Conservation (phyloP, 1,284 basidiomycete genomes). For the Bjerkandera adusta region DNA sequence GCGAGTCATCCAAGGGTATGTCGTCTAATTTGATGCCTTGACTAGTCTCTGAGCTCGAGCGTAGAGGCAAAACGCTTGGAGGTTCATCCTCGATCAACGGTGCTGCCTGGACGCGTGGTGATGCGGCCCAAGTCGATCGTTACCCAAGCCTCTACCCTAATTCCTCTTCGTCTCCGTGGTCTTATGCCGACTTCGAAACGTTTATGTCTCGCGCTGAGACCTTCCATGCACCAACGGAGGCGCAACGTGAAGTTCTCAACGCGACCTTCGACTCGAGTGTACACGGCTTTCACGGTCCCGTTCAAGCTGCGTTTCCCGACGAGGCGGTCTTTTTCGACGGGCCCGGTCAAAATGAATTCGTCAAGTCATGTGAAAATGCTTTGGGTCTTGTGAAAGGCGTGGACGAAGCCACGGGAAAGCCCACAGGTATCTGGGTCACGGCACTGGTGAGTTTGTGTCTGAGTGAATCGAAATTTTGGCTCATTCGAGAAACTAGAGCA, state of each 20-base stretch:
- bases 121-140: slow-evolving; percentile 57
- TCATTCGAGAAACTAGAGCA: too few species aligned
- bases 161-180: slow-evolving; percentile 49
- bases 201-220: background rate
- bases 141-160: slow-evolving; percentile 45
- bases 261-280: slow-evolving; percentile 6
- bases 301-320: slow-evolving; percentile 10
- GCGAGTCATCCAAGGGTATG: slow-evolving; percentile 2
- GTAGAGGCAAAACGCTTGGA: slow-evolving; percentile 56
- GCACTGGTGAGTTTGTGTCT: too few species aligned
- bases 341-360: too few species aligned
- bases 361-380: too few species aligned
- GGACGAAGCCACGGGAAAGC: too few species aligned
- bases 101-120: slow-evolving; percentile 53
- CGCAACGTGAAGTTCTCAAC: background rate
- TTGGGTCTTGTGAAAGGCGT: too few species aligned
- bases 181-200: background rate
- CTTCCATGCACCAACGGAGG: slow-evolving; percentile 24
- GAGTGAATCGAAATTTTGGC: too few species aligned
- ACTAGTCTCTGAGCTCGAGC: background rate
- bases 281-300: slow-evolving; percentile 12
- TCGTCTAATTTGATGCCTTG: background rate
- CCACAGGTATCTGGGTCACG: too few species aligned
- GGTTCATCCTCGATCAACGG: slow-evolving; percentile 63
- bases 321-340: too few species aligned